Evolutionary conservation across 345 rosid species (phyloP).

Genomic region (Clarkia xantiana): DNA sequence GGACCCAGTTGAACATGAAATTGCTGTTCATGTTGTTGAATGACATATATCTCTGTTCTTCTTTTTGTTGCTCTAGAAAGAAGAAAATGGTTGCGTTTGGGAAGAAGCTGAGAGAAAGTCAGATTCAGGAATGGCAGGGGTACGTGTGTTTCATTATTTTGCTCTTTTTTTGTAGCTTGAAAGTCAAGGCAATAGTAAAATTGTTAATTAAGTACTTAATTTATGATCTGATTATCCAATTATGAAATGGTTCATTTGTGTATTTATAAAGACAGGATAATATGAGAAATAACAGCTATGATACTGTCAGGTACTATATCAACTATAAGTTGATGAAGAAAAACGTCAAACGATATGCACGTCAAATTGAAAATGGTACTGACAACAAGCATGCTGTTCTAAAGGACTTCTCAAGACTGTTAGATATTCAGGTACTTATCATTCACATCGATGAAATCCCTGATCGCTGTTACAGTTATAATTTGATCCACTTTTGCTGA

Average conservation of each 20-base stretch:
- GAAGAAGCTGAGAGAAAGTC: slow-evolving; percentile 67
- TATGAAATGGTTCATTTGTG: neutral
- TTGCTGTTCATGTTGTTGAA: too few species aligned
- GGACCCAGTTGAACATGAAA: too few species aligned
- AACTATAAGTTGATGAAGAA: slow-evolving; percentile 92
- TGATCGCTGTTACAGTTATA: too few species aligned
- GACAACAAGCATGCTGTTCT: slow-evolving; percentile 68
- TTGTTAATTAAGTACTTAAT: neutral
- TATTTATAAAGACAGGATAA: slow-evolving; percentile 2
- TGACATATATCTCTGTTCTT: too few species aligned
- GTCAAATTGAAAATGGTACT: slow-evolving; percentile 63
- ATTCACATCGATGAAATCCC: neutral
- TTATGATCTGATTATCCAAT: neutral
- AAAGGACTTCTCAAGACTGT: slow-evolving; percentile 92
- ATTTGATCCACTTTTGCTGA: too few species aligned
- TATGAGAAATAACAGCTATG: neutral
- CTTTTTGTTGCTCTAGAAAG: slow-evolving; percentile 3
- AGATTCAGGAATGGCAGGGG: slow-evolving; percentile 77
- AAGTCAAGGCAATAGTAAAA: too few species aligned
- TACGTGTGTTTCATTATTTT: slow-evolving; percentile 10
- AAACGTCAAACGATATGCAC: slow-evolving; percentile 67
- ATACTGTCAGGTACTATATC: slow-evolving; percentile 57
- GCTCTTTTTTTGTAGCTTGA: neutral
- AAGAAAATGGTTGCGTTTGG: slow-evolving; percentile 83
- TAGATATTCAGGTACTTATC: slow-evolving; percentile 60